A percentile compares a stretch with the other conserved stretches of the same genome.
Evolutionary conservation across 345 rosid genomes (phyloP).

Genomic region (Brassica cretica): DNA sequence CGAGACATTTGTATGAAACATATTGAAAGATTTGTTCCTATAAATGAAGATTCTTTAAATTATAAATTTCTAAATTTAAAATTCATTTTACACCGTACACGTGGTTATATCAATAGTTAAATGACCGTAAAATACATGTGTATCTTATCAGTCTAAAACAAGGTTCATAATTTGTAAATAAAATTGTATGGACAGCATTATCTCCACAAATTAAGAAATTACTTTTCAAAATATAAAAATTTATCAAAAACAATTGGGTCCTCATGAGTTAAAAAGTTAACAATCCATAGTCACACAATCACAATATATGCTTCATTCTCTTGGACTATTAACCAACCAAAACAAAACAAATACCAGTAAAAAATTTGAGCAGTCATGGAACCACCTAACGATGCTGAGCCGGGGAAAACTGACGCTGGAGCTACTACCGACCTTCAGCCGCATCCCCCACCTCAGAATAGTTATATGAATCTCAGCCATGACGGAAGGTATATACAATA

Average conservation of each 20-base stretch:
- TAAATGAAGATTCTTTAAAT: not conserved
- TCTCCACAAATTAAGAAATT: not conserved
- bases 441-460: slow-evolving; percentile 33
- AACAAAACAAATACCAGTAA: not conserved
- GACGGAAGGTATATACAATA: slow-evolving; percentile 74
- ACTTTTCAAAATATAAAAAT: not conserved
- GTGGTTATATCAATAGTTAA: not conserved
- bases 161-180: not conserved
- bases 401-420: not conserved
- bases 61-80: not conserved
- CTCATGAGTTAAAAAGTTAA: not conserved
- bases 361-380: not conserved
- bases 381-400: not conserved
- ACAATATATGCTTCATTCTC: not conserved
- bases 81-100: not conserved
- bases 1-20: too few species aligned
- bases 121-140: not conserved
- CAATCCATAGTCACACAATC: not conserved
- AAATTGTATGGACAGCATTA: not conserved
- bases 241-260: not conserved
- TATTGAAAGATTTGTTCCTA: not conserved
- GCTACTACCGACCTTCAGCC: not conserved
- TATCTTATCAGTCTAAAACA: not conserved
- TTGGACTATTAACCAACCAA: not conserved
- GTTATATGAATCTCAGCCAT: slow-evolving; percentile 61